Evolutionary conservation across 305 asterid species (phyloP), one percentile per base, ranked within the genome.

Genomic region (Fraxinus dipetala): DNA sequence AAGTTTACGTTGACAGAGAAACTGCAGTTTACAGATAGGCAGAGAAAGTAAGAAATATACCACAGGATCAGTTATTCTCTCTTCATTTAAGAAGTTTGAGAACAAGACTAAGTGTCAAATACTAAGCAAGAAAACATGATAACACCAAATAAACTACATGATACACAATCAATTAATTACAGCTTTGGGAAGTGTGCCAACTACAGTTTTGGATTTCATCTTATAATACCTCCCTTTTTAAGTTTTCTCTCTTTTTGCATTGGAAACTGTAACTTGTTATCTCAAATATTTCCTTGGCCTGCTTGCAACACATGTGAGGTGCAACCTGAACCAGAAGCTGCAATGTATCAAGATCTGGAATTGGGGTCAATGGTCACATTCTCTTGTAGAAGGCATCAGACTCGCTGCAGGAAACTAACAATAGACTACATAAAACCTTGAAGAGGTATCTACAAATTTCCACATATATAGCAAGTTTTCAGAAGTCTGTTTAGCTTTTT

Each of bases 381-480:
- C 35, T 24, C 35, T 26, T 3, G 35, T 24, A 65, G 72, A 65
- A 59, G 30, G 69, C 30, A 20, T 65, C 34, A 65, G 35, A 28
- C 72, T 24, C 72, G 1, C 18, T 65, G 72, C 72, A 48, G 20
- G 72, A 67, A 69, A 78, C 34, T 34, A 28, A 84, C 31, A 54
- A 81, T 34, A 77, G 26, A 74, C 78, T 74, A 22, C 72, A 76
- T 2, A 38, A 76, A 81, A 76, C 72, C 34, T 38, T 11, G 32
- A 85, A 72, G 79, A 59, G 32, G 38, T 76, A 72, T 70, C 32
- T 11, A 56, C 34, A 67, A 14, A 70, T 31, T 69, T 76, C 72
- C 80, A 75, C 20, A 28, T 59, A 32, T 56, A 59, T 61, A 38
- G 54, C 20, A 28, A 34, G 32, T 72, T 51, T 40, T 28, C 18